A percentile compares a stretch with the other conserved stretches of the same genome.
Evolutionary conservation across 805 yeast species (phyloP).

Genomic region (Nakazawaea holstii): DNA sequence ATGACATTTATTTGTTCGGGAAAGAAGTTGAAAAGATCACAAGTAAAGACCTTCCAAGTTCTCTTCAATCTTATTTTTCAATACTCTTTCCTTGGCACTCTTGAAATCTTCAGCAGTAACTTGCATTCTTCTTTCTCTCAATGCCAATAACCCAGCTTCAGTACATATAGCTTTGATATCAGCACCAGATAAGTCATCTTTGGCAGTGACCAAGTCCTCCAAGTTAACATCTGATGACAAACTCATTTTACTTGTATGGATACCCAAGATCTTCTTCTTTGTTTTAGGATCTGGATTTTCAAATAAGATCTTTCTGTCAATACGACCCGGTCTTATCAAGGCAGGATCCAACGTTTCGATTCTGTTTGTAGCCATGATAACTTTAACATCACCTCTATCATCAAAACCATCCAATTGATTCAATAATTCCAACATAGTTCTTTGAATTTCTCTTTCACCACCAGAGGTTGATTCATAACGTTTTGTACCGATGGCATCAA

Average conservation of each 20-base stretch:
- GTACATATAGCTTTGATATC: constrained; percentile 97
- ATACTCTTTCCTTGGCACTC: constrained; percentile 88
- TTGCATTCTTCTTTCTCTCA: constrained; percentile 96
- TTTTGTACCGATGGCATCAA: constrained; percentile 98
- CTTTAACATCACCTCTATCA: constrained; percentile 95
- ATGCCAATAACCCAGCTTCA: constrained; percentile 92
- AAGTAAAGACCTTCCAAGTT: constrained; percentile 90
- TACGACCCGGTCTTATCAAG: constrained; percentile 93
- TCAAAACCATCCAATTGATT: constrained; percentile 97
- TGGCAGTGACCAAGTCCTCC: constrained; percentile 81
- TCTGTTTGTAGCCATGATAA: constrained; percentile 96
- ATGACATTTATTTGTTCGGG: too few species aligned
- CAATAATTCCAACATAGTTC: constrained; percentile 94
- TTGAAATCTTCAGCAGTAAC: constrained; percentile 92
- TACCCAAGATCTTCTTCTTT: constrained; percentile 85
- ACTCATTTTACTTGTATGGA: constrained; percentile 92
- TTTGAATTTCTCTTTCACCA: constrained; percentile 95
- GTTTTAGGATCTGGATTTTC: constrained; percentile 94
- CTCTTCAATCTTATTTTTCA: constrained; percentile 96
- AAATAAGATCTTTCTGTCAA: constrained; percentile 90
- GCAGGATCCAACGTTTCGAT: constrained; percentile 95
- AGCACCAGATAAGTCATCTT: constrained; percentile 95
- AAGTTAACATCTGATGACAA: constrained; percentile 82
- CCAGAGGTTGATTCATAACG: constrained; percentile 90
- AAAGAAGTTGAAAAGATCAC: constrained; percentile 23